Evolutionary conservation across 202 grass and related monocot genomes (phyloP).

Genomic region (Musa balbisiana): DNA sequence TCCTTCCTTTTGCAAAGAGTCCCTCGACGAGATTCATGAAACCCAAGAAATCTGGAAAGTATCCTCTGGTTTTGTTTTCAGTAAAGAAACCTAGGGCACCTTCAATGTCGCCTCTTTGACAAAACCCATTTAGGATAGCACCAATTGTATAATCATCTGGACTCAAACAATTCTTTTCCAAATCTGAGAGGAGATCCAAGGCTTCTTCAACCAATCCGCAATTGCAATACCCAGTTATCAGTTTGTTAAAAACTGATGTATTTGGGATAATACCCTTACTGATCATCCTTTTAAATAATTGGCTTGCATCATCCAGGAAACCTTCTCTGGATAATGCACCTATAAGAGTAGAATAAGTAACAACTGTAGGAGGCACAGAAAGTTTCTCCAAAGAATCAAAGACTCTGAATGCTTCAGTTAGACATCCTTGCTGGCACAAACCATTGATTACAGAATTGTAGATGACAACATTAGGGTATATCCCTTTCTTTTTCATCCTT

Average conservation of each 20-base stretch:
- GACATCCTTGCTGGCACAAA: constrained; percentile 74
- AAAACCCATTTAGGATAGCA: constrained; percentile 63
- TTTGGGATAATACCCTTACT: constrained; percentile 57
- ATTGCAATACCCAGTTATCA: constrained; percentile 77
- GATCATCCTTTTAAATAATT: constrained; percentile 70
- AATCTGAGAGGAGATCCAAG: constrained; percentile 48
- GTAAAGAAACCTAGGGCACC: constrained; percentile 57
- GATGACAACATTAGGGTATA: constrained; percentile 54
- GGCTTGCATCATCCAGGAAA: constrained; percentile 60
- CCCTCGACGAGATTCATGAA: constrained; percentile 72
- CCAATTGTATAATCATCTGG: constrained; percentile 75
- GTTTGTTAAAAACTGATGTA: constrained; percentile 55
- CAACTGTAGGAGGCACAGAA: constrained; percentile 41
- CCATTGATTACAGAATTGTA: constrained; percentile 79
- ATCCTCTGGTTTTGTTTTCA: constrained; percentile 42
- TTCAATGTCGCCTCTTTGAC: constrained; percentile 63
- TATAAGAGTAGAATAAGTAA: constrained; percentile 74
- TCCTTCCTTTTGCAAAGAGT: constrained; percentile 81
- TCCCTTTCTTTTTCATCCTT: constrained; percentile 59
- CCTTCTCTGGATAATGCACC: constrained; percentile 87
- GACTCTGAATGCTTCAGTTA: constrained; percentile 77
- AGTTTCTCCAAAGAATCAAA: constrained; percentile 71
- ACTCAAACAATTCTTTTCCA: constrained; percentile 37
- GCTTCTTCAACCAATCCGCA: constrained; percentile 64
- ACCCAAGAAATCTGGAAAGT: constrained; percentile 73